phyloP scores from a whole-genome alignment of 441 rosid species.

The Erodium moschatum region DNA sequence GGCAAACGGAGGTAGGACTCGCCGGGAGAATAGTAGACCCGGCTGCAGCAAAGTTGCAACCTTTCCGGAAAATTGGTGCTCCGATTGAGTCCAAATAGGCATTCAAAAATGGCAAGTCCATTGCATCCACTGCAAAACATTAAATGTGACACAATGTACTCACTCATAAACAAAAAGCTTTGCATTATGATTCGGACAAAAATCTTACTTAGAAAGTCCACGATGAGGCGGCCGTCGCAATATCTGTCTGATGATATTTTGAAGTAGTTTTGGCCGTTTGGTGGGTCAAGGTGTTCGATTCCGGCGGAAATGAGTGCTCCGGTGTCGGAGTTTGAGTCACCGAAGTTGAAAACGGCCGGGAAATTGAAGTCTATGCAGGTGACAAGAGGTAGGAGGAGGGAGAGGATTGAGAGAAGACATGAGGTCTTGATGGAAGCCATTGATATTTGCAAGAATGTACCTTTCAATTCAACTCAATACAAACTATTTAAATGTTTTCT shows the following conservation, averaged over 20 bases:
- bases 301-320: conserved; percentile 44
- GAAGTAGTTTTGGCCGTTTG: conserved; percentile 44
- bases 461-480: neutral
- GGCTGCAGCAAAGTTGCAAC: conserved; percentile 91
- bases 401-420: conserved; percentile 14
- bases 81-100: conserved; percentile 87
- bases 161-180: too few relatives aligned
- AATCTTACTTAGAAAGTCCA: conserved; percentile 56
- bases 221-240: conserved; percentile 50
- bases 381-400: conserved; percentile 17
- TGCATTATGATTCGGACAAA: too few relatives aligned
- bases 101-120: conserved; percentile 79
- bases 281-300: conserved; percentile 36
- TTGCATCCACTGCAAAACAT: conserved; percentile 64
- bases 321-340: conserved; percentile 65
- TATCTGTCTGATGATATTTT: conserved; percentile 40
- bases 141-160: too few relatives aligned
- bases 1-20: conserved; percentile 58
- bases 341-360: conserved; percentile 52
- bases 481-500: conserved; percentile 2
- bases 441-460: neutral
- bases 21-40: conserved; percentile 76
- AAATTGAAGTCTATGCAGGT: conserved; percentile 39
- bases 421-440: conserved; percentile 7
- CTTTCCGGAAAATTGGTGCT: conserved; percentile 60